Conservation (phyloP, 225 moss, liverwort and hornwort genomes). For the Anthoceros angustus region DNA sequence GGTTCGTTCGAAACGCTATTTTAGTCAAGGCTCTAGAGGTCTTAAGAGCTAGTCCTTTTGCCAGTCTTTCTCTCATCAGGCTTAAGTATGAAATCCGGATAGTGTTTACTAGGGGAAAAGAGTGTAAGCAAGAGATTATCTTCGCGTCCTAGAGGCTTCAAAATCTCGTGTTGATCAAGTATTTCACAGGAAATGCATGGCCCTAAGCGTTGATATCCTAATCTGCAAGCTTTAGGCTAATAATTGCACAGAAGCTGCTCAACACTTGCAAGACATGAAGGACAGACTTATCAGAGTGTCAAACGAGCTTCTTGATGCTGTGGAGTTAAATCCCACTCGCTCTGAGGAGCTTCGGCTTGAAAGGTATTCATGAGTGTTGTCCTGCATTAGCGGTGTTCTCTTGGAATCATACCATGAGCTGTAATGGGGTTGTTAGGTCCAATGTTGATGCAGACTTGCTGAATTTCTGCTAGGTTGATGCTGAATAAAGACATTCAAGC, state of each 20-base stretch:
- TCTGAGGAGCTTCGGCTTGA: slow-evolving; percentile 65
- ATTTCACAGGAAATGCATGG: background rate
- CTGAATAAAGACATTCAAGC: slow-evolving; percentile 54
- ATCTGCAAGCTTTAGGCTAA: slow-evolving; percentile 40
- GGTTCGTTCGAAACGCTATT: background rate
- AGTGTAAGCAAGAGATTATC: too few relatives aligned
- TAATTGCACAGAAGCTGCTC: slow-evolving; percentile 45
- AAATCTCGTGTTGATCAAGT: too few relatives aligned
- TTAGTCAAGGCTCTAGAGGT: too few relatives aligned
- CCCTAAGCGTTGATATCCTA: background rate
- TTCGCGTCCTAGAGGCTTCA: too few relatives aligned
- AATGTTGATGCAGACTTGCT: background rate
- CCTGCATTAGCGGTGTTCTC: background rate
- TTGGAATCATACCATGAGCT: background rate
- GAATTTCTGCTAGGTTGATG: slow-evolving; percentile 11
- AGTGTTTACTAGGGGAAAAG: too few relatives aligned
- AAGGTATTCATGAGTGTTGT: slow-evolving; percentile 28
- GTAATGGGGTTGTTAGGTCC: background rate
- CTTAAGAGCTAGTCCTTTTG: too few relatives aligned
- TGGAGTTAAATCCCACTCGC: slow-evolving; percentile 55
- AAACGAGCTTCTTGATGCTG: slow-evolving; percentile 78
- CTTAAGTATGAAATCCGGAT: too few relatives aligned
- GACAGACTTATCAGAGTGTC: slow-evolving; percentile 61
- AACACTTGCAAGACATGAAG: slow-evolving; percentile 83
- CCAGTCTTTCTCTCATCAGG: too few relatives aligned